These are phyloP conservation scores for Poronia punctata DNA, from an alignment of 495 filamentous ascomycete species.

Conservation along the genomic window DNA sequence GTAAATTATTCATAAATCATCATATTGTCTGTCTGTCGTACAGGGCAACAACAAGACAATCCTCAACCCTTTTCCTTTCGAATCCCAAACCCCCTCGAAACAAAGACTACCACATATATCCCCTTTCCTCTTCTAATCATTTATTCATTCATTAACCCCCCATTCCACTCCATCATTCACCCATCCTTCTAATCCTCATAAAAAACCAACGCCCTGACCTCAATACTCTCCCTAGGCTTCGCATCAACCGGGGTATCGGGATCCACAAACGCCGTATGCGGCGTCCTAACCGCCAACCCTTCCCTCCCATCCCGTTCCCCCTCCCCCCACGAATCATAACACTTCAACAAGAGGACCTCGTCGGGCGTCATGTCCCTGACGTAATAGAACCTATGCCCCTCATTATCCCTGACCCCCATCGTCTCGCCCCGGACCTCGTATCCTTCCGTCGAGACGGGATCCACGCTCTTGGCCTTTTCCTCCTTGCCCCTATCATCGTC, in stretches of 20 bases:
- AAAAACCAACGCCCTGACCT: slow-evolving; percentile 81
- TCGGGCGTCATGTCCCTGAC: slow-evolving; percentile 71
- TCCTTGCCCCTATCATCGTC: slow-evolving; percentile 24
- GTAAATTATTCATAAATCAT: too few relatives aligned
- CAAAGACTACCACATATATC: too few relatives aligned
- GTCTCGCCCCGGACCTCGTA: slow-evolving; percentile 38
- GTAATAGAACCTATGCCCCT: slow-evolving; percentile 65
- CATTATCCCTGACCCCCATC: slow-evolving; percentile 47
- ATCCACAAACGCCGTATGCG: slow-evolving; percentile 80
- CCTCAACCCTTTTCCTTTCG: too few relatives aligned
- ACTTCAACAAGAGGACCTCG: slow-evolving; percentile 76
- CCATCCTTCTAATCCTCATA: slow-evolving; percentile 31
- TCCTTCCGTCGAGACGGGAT: slow-evolving; percentile 27
- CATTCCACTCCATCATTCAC: too few relatives aligned
- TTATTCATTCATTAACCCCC: too few relatives aligned
- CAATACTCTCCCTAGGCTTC: slow-evolving; percentile 72
- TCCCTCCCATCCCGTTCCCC: slow-evolving; percentile 31
- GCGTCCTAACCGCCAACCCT: slow-evolving; percentile 58
- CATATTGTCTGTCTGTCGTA: too few relatives aligned
- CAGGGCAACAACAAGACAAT: too few relatives aligned
- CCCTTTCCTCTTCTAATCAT: too few relatives aligned
- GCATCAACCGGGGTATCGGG: slow-evolving; percentile 56
- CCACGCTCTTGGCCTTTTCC: slow-evolving; percentile 28
- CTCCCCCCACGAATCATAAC: slow-evolving; percentile 64
- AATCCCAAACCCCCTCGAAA: too few relatives aligned